Base-by-base conservation (phyloP, 331 rosid species). In the Quercus lobata region DNA sequence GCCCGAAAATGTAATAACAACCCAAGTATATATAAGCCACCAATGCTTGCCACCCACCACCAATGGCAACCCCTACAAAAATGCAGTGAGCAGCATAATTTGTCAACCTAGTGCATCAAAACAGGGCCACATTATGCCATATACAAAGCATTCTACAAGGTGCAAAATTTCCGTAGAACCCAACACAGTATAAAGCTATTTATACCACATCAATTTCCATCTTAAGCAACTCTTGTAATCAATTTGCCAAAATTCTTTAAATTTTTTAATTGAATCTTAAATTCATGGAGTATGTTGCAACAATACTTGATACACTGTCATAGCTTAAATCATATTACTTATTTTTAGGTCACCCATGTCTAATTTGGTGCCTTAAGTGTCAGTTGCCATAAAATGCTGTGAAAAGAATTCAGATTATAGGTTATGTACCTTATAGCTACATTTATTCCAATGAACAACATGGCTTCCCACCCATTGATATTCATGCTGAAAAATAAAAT, bases 381-480 rank as follows among this genome's bases (percentile, higher is more conserved):
- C 4, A 68, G 17, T 68, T 35, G 7, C 15, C 25, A 19, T 18
- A 35, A 35, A 35, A 34, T 35, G 72, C 2, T 19, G 41, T 52
- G 6, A 62, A 19, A 4, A 72, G 4, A 8, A 14, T 25, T 27
- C 12, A 27, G 21, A 37, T 35, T 73, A 53, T 69, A 17, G 63
- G 81, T 66, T 37, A 29, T 57, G n/a, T 85, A 91, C 98, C 99
- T 87, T 58, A 96, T 75, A 53, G 98, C 99, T 74, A 97, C 98
- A 88, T 90, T 96, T 58, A 96, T 79, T 77, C 99, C 99, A 68
- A 96, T 81, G 81, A 93, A 96, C 72, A 96, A 5, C 97, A 96
- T 90, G 78, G 58, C 77, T 85, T 95, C 99, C 88, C 86, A 84
- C 27, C 96, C 98, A 73, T 87, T 85, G 76, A 85, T 3, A 81